Evolutionary conservation across 2,329 filamentous ascomycete species (phyloP).

Genomic region (Fonsecaea pedrosoi): DNA sequence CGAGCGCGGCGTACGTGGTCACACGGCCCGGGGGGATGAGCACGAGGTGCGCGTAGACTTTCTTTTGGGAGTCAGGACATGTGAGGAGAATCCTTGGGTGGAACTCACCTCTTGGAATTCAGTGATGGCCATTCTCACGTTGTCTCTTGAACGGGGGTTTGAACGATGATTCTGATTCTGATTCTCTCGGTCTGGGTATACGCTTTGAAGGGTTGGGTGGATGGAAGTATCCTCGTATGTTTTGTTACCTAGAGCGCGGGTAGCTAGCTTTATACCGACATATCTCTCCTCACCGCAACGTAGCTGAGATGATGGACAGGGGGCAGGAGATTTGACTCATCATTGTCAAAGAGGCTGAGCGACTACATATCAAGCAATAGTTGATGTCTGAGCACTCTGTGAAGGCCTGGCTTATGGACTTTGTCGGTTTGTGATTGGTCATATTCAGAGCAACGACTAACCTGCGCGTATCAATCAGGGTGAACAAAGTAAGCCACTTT

Average conservation of each 20-base stretch:
- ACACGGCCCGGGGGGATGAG: conserved; percentile 77
- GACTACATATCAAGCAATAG: background rate
- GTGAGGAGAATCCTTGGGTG: background rate
- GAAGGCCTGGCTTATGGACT: background rate
- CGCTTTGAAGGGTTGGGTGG: background rate
- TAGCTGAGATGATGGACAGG: too few species aligned
- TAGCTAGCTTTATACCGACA: too few species aligned
- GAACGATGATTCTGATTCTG: too few species aligned
- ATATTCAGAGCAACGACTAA: conserved; percentile 24
- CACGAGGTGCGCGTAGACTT: conserved; percentile 73
- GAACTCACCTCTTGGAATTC: conserved; percentile 38
- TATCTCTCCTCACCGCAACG: too few species aligned
- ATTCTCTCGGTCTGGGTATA: background rate
- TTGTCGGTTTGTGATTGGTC: conserved; percentile 19
- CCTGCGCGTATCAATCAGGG: background rate
- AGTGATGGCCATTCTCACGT: conserved; percentile 20
- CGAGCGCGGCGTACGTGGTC: conserved; percentile 77
- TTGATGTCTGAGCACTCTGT: background rate
- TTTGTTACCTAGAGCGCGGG: too few species aligned
- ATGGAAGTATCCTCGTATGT: too few species aligned
- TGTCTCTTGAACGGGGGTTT: too few species aligned
- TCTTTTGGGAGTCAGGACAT: conserved; percentile 4
- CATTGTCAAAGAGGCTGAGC: background rate
- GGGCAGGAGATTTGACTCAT: conserved; percentile 7
- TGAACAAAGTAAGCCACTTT: background rate